Evolutionary conservation across 2,329 filamentous ascomycete genomes (phyloP).

Genomic region (Neonectria ditissima): DNA sequence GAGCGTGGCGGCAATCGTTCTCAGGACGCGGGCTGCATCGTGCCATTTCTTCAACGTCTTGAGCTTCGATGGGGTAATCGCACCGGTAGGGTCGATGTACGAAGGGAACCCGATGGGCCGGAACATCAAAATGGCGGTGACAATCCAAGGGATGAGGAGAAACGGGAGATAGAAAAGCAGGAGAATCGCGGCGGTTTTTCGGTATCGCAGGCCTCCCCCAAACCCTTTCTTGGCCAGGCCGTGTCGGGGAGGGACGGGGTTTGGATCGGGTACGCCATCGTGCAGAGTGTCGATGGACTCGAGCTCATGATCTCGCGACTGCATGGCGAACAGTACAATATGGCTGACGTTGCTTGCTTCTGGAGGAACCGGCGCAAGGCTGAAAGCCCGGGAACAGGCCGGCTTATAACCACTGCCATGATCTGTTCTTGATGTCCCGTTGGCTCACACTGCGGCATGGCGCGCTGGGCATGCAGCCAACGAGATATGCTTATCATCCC

Average conservation of each 20-base stretch:
- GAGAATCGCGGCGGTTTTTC: background rate
- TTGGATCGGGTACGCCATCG: background rate
- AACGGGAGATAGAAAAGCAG: conserved; percentile 14
- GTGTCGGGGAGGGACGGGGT: background rate
- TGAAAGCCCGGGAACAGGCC: too few species aligned
- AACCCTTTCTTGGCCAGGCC: conserved; percentile 11
- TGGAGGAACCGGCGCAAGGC: too few species aligned
- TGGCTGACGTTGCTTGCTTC: too few species aligned
- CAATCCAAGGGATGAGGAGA: conserved; percentile 23
- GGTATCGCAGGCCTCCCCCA: conserved; percentile 5
- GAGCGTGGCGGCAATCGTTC: conserved; percentile 6
- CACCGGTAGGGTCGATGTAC: conserved; percentile 25
- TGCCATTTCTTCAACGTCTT: background rate
- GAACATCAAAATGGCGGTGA: conserved; percentile 32
- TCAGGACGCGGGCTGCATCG: background rate
- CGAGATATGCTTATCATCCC: too few species aligned
- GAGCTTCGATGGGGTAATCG: background rate
- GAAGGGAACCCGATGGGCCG: conserved; percentile 19
- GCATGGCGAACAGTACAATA: background rate
- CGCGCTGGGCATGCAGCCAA: too few species aligned
- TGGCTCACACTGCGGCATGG: too few species aligned
- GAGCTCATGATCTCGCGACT: background rate
- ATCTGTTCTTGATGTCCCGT: too few species aligned
- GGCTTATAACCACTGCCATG: too few species aligned
- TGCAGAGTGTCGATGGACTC: conserved; percentile 5